These are phyloP conservation scores for Globisporangium recalcitrans DNA, from an alignment of 352 stramenopile genomes.

Conservation along the genomic window DNA sequence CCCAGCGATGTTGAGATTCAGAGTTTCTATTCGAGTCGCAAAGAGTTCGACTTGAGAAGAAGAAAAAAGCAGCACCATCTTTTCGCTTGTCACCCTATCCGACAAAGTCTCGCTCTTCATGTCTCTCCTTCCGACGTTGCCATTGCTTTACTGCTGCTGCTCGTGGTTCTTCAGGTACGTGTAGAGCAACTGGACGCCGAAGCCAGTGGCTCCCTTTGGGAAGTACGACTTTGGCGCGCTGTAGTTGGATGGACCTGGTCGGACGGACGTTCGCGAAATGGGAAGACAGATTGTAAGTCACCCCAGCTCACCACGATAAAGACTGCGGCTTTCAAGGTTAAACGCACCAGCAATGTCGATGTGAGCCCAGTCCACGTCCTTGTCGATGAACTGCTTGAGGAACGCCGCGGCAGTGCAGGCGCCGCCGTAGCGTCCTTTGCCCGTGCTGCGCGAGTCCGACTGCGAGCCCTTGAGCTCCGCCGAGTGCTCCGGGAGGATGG, in stretches of 20 bases:
- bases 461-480: slow-evolving; percentile 75
- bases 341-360: slow-evolving; percentile 79
- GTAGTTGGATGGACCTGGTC: slow-evolving; percentile 68
- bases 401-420: slow-evolving; percentile 85
- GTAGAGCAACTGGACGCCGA: slow-evolving; percentile 85
- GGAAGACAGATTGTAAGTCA: neutral
- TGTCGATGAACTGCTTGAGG: slow-evolving; percentile 85
- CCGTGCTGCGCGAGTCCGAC: slow-evolving; percentile 77
- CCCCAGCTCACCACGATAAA: neutral
- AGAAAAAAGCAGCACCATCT: neutral
- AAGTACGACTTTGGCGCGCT: slow-evolving; percentile 80
- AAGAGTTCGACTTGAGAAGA: neutral
- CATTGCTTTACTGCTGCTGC: slow-evolving; percentile 25
- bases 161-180: slow-evolving; percentile 80
- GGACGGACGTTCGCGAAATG: neutral
- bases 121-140: neutral
- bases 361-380: slow-evolving; percentile 86
- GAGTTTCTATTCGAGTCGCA: too few species aligned
- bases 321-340: neutral
- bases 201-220: slow-evolving; percentile 80
- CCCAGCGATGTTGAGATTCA: too few species aligned
- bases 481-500: slow-evolving; percentile 83
- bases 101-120: neutral
- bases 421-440: slow-evolving; percentile 73
- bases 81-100: neutral